Evolutionary conservation across 192 early-diverging fungal genomes (phyloP), one percentile per base, ranked within the genome.

Genomic region (Phlyctochytrium bullatum): DNA sequence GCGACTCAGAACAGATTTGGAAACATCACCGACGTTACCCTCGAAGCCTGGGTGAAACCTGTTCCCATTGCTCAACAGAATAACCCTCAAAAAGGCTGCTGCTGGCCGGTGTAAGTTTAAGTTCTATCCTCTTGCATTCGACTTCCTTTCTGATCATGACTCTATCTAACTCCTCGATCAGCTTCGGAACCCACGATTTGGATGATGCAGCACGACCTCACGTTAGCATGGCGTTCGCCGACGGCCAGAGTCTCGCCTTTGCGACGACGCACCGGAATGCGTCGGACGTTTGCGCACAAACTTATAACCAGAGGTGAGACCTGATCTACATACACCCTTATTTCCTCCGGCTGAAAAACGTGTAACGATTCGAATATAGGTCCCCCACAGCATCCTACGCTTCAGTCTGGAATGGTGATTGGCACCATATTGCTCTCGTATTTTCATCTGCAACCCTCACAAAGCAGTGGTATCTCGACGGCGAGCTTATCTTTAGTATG

Each of bases 1-100:
- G 6, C 40, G 20, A 47, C 6, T 14, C 40, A 14, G 40, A 6
- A 47, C 10, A 47, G 10, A 14, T 47, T 47, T 47, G 40, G 10
- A 6, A 47, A 47, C 40, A 14, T 47, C 10, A 47, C 40, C 20
- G 40, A 47, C 40, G 40, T 47, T 20, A 47, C 40, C 40, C 6
- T 47, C 10, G 40, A 47, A 20, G 20, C 10, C 40, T 47, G 40
- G 40, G 40, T 47, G 10, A 47, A 47, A 20, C 40, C 62, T 10
- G 62, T 64, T 2, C 51, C 62, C 2, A 16, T 29, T 23, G 36
- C 31, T 6, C 27, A 64, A 24, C 35, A 23, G 16, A 29, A 25
- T 10, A 64, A 53, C 36, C 51, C 62, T 64, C 17, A 52, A 2
- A 64, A 64, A n/a, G 52, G 62, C 14, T 64, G 62, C 30, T 64